Evolutionary conservation across 1,284 basidiomycete genomes (phyloP), one percentile per base, ranked within the genome.

Genomic region (Boletus mariae): DNA sequence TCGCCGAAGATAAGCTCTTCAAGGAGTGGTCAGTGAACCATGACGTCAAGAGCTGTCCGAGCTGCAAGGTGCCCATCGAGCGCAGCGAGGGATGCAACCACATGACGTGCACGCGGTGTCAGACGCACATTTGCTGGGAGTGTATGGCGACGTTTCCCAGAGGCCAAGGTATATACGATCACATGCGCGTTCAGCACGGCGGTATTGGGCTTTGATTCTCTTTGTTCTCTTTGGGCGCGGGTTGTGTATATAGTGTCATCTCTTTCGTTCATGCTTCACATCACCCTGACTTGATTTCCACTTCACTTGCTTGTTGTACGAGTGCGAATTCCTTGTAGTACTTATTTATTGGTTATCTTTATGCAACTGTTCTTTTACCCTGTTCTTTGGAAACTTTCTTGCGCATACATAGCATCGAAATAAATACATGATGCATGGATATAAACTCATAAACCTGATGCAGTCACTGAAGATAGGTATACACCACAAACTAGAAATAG

Each of bases 41-140:
- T 60, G 80, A 83, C 58, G 84, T 87, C 55, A 87, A 88, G 73
- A 71, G 74, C 28, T 91, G 86, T 65, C 88, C 87, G 1, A 75
- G 75, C 0, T 90, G 87, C 72, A 78, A 78, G 52, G 75, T 77
- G 3, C 74, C 76, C 6, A 90, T 90, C 60, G 85, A 90, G 67
- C 79, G 82, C 42, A 73, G 71, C 31, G 85, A 83, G 57, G 87
- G 87, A 0, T 90, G 87, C 68, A 85, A 90, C 67, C 88, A 90
- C 64, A 82, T 90, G 76, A 83, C 78, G 29, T 90, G 87, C 67
- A 75, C 75, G 0, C 75, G 77, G 29, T 90, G 87, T 65, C 76
- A 80, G 59, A 82, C 84, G 1, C 87, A 90, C 63, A 85, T 83
- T 2, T 90, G 87, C 57, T 90, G 88, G 88, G 80, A 80, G 15